Evolutionary conservation across 192 early-diverging fungal genomes (phyloP).

Genomic region (Entrophospora sp.): DNA sequence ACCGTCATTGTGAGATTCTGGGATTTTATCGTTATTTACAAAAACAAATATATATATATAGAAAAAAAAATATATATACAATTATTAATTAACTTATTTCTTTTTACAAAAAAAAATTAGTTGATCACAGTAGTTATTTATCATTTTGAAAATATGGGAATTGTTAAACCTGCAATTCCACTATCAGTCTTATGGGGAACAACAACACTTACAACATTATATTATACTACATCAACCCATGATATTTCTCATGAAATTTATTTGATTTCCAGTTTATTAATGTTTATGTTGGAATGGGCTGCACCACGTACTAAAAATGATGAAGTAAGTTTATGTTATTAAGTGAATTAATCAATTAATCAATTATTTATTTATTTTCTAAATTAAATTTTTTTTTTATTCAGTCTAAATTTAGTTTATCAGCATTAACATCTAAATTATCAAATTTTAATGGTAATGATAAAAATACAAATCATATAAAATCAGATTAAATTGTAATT

Average conservation of each 20-base stretch:
- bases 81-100: not conserved
- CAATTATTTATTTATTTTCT: too few species aligned
- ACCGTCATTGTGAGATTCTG: conserved; percentile 19
- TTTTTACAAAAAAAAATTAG: not conserved
- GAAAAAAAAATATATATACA: not conserved
- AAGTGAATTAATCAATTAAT: too few species aligned
- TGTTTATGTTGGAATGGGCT: conserved; percentile 16
- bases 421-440: too few species aligned
- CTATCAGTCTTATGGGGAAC: conserved; percentile 15
- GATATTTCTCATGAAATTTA: conserved; percentile 21
- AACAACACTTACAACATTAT: conserved; percentile 14
- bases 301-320: not conserved
- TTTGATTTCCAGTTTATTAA: conserved; percentile 13
- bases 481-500: too few species aligned
- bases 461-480: too few species aligned
- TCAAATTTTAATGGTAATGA: too few species aligned
- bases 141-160: conserved; percentile 19
- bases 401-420: too few species aligned
- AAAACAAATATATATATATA: not conserved
- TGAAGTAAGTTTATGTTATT: not conserved
- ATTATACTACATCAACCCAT: conserved; percentile 15
- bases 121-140: conserved; percentile 19
- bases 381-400: too few species aligned
- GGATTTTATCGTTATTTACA: too few species aligned
- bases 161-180: conserved; percentile 16